Conservation (phyloP, 2,329 filamentous ascomycete genomes). For the Cercospora janseana region DNA sequence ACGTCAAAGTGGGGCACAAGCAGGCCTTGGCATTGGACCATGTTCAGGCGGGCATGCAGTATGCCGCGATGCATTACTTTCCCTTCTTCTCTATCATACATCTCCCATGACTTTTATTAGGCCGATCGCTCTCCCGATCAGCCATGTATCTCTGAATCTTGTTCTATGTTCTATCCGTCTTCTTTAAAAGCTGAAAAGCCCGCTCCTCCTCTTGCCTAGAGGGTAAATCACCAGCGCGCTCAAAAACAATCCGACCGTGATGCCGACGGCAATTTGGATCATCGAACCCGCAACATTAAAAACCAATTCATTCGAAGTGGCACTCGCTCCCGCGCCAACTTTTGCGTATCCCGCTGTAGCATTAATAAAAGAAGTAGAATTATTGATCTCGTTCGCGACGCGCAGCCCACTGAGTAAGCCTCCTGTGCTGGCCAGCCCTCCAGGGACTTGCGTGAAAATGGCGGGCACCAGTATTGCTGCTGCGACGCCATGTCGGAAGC, state of each 20-base stretch:
- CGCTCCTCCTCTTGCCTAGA: constrained; percentile 48
- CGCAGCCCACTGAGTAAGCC: constrained; percentile 41
- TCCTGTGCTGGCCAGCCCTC: constrained; percentile 13
- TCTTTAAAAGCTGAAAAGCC: constrained; percentile 42
- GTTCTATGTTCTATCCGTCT: neutral
- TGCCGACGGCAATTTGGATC: constrained; percentile 52
- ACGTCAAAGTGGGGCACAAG: neutral
- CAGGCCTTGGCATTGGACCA: constrained; percentile 6
- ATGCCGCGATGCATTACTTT: constrained; percentile 1
- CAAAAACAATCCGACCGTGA: constrained; percentile 51
- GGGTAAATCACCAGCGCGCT: constrained; percentile 50
- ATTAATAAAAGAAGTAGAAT: constrained; percentile 31
- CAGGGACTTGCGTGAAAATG: constrained; percentile 58
- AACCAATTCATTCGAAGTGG: constrained; percentile 43
- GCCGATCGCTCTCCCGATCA: constrained; percentile 2
- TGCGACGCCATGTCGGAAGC: constrained; percentile 72
- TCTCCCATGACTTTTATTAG: constrained; percentile 1
- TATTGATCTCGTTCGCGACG: constrained; percentile 49
- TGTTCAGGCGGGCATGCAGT: neutral
- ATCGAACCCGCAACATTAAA: constrained; percentile 51
- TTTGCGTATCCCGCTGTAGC: constrained; percentile 41
- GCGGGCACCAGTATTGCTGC: constrained; percentile 81
- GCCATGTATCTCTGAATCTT: constrained; percentile 3
- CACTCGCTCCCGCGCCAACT: constrained; percentile 19
- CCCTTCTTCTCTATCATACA: constrained; percentile 2